Percentiles rank a stretch among this genome's conserved stretches.
phyloP scores from a whole-genome alignment of 495 filamentous ascomycete genomes.

The Cryomyces antarcticus region DNA sequence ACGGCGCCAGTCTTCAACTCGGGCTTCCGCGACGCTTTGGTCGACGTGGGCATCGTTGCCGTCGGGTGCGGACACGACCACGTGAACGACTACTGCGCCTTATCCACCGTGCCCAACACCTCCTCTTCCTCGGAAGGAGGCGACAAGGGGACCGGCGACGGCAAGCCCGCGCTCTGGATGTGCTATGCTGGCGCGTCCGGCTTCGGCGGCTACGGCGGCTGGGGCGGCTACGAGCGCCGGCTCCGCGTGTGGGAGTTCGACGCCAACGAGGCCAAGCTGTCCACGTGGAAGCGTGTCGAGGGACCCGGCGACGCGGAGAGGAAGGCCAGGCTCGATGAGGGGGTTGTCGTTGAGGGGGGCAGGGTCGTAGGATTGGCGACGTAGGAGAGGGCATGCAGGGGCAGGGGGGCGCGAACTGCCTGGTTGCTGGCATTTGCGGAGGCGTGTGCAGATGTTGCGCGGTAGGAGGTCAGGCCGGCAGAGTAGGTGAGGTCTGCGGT shows the following conservation, averaged over 20 bases:
- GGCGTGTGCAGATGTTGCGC: no score
- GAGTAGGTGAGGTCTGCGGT: no score
- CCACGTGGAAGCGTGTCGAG: conserved; percentile 84
- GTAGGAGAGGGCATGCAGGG: no score
- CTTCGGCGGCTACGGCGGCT: conserved; percentile 88
- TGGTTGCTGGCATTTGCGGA: no score
- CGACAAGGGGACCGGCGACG: conserved; percentile 3
- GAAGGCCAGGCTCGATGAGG: conserved; percentile 55
- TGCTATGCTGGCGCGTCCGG: conserved; percentile 82
- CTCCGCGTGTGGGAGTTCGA: conserved; percentile 85
- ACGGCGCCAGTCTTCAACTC: conserved; percentile 82
- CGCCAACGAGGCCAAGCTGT: conserved; percentile 65
- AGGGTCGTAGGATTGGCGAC: no score
- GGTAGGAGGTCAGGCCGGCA: no score
- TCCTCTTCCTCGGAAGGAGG: neutral
- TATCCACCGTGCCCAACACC: conserved; percentile 31
- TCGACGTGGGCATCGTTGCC: conserved; percentile 63
- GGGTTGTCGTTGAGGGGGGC: conserved; percentile 73
- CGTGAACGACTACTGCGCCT: conserved; percentile 85
- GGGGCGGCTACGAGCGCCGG: conserved; percentile 62
- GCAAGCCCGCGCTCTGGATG: conserved; percentile 77
- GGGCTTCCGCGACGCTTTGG: conserved; percentile 66
- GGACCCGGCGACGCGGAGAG: conserved; percentile 49
- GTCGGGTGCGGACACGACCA: conserved; percentile 93
- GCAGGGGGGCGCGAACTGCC: no score